A percentile compares a stretch with the other conserved stretches of the same genome.
Evolutionary conservation across 2,329 filamentous ascomycete species (phyloP).

Genomic region (Xylaria arbuscula): DNA sequence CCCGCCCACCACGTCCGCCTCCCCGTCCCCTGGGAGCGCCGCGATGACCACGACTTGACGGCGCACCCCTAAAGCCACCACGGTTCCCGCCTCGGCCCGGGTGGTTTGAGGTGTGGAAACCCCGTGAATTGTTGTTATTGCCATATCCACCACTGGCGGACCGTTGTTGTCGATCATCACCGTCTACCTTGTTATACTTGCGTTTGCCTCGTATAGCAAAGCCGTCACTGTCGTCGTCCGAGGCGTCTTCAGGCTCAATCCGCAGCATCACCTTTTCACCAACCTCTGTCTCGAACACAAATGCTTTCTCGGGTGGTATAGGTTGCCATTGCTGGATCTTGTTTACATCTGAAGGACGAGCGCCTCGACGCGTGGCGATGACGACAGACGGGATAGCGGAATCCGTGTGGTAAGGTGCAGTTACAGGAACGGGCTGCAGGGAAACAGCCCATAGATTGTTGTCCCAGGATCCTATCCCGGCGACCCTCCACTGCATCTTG

Average conservation of each 20-base stretch:
- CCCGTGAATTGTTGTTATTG: slow-evolving; percentile 49
- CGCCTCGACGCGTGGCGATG: slow-evolving; percentile 79
- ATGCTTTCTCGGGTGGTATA: slow-evolving; percentile 74
- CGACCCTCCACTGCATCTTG: slow-evolving; percentile 86
- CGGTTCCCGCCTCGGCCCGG: slow-evolving; percentile 55
- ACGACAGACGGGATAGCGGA: slow-evolving; percentile 83
- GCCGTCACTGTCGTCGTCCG: slow-evolving; percentile 72
- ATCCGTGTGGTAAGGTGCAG: slow-evolving; percentile 79
- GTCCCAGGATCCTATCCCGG: slow-evolving; percentile 78
- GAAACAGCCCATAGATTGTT: slow-evolving; percentile 89
- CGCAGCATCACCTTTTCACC: slow-evolving; percentile 87
- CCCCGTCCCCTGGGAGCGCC: slow-evolving; percentile 42
- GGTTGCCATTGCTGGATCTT: slow-evolving; percentile 88
- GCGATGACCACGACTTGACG: slow-evolving; percentile 52
- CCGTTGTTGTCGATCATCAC: slow-evolving; percentile 47
- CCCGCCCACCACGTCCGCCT: slow-evolving; percentile 54
- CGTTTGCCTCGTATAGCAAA: slow-evolving; percentile 70
- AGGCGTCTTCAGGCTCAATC: slow-evolving; percentile 76
- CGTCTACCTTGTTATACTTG: slow-evolving; percentile 59
- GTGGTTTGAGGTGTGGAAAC: slow-evolving; percentile 57
- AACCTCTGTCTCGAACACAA: slow-evolving; percentile 84
- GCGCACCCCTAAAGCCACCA: slow-evolving; percentile 48
- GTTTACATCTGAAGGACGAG: slow-evolving; percentile 80
- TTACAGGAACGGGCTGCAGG: slow-evolving; percentile 76
- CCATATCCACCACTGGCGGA: slow-evolving; percentile 49